Evolutionary conservation across 2,329 filamentous ascomycete genomes (phyloP).

Genomic region (Xylariomycetidae sp.): DNA sequence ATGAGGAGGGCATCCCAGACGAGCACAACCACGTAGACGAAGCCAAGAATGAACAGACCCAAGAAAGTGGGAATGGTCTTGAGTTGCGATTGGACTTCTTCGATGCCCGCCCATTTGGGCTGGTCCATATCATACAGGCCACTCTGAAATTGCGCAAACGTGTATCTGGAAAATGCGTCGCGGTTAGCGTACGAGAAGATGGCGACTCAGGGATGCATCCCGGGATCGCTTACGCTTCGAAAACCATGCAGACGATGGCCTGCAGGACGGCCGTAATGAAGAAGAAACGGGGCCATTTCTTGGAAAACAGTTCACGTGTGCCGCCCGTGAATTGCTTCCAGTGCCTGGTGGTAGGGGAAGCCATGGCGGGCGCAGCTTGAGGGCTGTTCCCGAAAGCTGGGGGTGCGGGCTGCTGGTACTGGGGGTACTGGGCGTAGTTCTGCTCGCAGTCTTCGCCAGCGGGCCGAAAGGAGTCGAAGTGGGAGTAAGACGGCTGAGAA

Average conservation of each 20-base stretch:
- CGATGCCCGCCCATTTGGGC: slow-evolving; percentile 33
- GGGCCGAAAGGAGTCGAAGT: slow-evolving; percentile 12
- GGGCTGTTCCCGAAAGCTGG: slow-evolving; percentile 24
- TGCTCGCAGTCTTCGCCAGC: slow-evolving; percentile 15
- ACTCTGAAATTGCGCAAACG: slow-evolving; percentile 80
- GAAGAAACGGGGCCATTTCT: slow-evolving; percentile 85
- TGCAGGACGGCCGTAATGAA: slow-evolving; percentile 68
- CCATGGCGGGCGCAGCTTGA: slow-evolving; percentile 30
- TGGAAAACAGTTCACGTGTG: slow-evolving; percentile 72
- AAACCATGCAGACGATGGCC: slow-evolving; percentile 70
- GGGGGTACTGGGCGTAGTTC: slow-evolving; percentile 23
- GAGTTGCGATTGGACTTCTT: slow-evolving; percentile 44
- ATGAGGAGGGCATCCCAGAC: slow-evolving; percentile 89
- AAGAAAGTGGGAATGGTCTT: slow-evolving; percentile 89
- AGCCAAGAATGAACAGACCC: slow-evolving; percentile 94
- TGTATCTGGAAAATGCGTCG: slow-evolving; percentile 53
- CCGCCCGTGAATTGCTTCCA: slow-evolving; percentile 27
- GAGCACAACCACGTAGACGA: slow-evolving; percentile 82
- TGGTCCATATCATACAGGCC: slow-evolving; percentile 35
- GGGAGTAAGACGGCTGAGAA: slow-evolving; percentile 15
- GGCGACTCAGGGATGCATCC: not conserved
- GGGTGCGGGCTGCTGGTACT: slow-evolving; percentile 12
- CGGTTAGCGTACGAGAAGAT: slow-evolving; percentile 5
- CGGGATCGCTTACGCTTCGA: slow-evolving; percentile 70
- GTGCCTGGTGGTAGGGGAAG: slow-evolving; percentile 24